These are phyloP conservation scores for Ophiosphaerella herpotricha DNA, from an alignment of 2,329 filamentous ascomycete species.

Conservation along the genomic window DNA sequence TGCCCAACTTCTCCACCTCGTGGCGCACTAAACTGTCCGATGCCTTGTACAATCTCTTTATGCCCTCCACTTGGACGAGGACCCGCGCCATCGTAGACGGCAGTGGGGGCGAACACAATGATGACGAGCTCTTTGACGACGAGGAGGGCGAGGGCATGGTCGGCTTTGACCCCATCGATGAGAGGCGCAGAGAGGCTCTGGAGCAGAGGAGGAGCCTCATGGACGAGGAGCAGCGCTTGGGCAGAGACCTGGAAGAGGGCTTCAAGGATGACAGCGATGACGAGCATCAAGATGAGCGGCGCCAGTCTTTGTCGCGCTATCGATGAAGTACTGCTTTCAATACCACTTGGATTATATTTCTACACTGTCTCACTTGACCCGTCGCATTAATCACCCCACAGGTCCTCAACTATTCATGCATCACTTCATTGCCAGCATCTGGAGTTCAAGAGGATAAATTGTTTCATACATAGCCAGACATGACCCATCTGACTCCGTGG, in stretches of 20 bases:
- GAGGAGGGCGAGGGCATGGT: slow-evolving; percentile 55
- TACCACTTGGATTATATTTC: neutral
- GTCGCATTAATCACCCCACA: neutral
- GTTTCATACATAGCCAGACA: slow-evolving; percentile 26
- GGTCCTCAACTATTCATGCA: neutral
- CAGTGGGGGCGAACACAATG: slow-evolving; percentile 28
- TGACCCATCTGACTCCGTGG: slow-evolving; percentile 12
- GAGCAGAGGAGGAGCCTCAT: slow-evolving; percentile 46
- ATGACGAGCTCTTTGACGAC: slow-evolving; percentile 50
- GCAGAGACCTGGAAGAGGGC: slow-evolving; percentile 77
- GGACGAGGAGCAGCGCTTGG: slow-evolving; percentile 66
- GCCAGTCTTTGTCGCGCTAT: slow-evolving; percentile 22
- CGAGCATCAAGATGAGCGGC: slow-evolving; percentile 47
- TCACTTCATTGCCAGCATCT: neutral
- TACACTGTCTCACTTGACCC: neutral
- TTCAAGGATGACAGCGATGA: slow-evolving; percentile 76
- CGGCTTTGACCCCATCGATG: slow-evolving; percentile 48
- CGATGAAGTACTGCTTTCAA: slow-evolving; percentile 3
- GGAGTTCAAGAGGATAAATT: slow-evolving; percentile 21
- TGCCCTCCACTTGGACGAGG: slow-evolving; percentile 36
- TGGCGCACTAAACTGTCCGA: slow-evolving; percentile 44
- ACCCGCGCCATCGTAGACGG: slow-evolving; percentile 36
- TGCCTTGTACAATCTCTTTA: slow-evolving; percentile 39
- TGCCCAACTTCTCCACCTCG: slow-evolving; percentile 19
- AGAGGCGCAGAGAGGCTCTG: slow-evolving; percentile 44